Conservation (phyloP, 805 yeast genomes). For the Saturnispora galanensis region DNA sequence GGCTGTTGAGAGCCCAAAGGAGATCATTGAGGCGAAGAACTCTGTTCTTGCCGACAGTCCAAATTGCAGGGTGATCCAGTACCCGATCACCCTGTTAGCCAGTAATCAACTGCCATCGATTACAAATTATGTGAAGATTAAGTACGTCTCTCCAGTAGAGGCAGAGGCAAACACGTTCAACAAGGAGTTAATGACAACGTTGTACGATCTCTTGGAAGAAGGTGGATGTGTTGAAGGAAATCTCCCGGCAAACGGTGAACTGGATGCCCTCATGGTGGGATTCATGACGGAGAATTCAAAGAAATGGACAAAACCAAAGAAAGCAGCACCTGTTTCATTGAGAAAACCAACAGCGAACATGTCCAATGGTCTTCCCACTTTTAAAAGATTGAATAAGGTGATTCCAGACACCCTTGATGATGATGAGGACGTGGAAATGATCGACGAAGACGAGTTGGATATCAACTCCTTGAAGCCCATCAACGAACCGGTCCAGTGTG, state of each 20-base stretch:
- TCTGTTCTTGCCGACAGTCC: slow-evolving; percentile 22
- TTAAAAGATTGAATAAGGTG: slow-evolving; percentile 22
- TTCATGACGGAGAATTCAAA: slow-evolving; percentile 37
- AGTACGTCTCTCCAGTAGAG: slow-evolving; percentile 49
- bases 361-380: slow-evolving; percentile 19
- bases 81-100: slow-evolving; percentile 49
- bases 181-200: slow-evolving; percentile 29
- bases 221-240: slow-evolving; percentile 46
- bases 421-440: slow-evolving; percentile 14
- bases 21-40: slow-evolving; percentile 33
- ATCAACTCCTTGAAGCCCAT: slow-evolving; percentile 31
- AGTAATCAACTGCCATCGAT: slow-evolving; percentile 29
- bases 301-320: slow-evolving; percentile 48
- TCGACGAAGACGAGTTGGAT: slow-evolving; percentile 30
- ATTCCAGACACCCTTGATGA: neutral
- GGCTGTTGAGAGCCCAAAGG: slow-evolving; percentile 44
- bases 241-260: slow-evolving; percentile 37
- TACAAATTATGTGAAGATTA: slow-evolving; percentile 33
- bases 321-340: slow-evolving; percentile 16
- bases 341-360: slow-evolving; percentile 10
- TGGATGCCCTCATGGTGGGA: slow-evolving; percentile 61
- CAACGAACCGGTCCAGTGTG: slow-evolving; percentile 49
- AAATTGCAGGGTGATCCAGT: slow-evolving; percentile 34
- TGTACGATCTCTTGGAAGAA: slow-evolving; percentile 31
- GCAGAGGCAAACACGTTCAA: slow-evolving; percentile 37